Percentiles rank a stretch among this genome's conserved stretches.
These are phyloP conservation scores for Pleomassaria siparia DNA, from an alignment of 2,329 filamentous ascomycete genomes.

Conservation along the genomic window DNA sequence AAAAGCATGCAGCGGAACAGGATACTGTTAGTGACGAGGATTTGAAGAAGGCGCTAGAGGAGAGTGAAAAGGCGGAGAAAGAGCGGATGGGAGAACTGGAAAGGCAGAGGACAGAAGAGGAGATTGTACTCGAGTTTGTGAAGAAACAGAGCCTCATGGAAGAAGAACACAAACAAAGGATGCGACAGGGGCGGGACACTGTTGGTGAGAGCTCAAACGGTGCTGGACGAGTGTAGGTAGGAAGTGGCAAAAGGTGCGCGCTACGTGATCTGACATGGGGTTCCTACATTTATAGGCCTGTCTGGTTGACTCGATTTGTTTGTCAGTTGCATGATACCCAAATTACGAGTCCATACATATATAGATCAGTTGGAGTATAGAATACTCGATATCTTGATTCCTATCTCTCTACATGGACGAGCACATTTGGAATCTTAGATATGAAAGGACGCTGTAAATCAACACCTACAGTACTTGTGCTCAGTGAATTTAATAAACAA, in stretches of 20 bases:
- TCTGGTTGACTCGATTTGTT: background rate
- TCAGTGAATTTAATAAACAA: too few relatives aligned
- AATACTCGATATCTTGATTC: background rate
- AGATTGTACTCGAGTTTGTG: conserved; percentile 73
- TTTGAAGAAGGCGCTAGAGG: conserved; percentile 17
- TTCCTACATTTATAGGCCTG: too few relatives aligned
- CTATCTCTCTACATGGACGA: too few relatives aligned
- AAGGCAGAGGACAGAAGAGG: conserved; percentile 59
- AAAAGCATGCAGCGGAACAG: conserved; percentile 37
- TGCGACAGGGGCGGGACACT: conserved; percentile 4
- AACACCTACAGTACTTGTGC: too few relatives aligned
- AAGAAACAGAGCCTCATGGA: conserved; percentile 74
- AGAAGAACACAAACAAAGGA: conserved; percentile 32
- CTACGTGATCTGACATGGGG: too few relatives aligned
- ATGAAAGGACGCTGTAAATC: too few relatives aligned
- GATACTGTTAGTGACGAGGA: conserved; percentile 60
- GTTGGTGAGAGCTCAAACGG: conserved; percentile 1
- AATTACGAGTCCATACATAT: background rate
- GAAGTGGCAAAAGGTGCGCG: background rate
- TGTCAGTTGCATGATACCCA: background rate
- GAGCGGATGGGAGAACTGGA: conserved; percentile 45
- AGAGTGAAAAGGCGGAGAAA: conserved; percentile 15
- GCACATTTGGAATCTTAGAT: too few relatives aligned
- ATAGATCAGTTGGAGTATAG: background rate
- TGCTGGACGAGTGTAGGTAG: background rate